Evolutionary conservation across 1,139 yeast genomes (phyloP), one percentile per base, ranked within the genome.

Genomic region (Yamadazyma trypodendri): DNA sequence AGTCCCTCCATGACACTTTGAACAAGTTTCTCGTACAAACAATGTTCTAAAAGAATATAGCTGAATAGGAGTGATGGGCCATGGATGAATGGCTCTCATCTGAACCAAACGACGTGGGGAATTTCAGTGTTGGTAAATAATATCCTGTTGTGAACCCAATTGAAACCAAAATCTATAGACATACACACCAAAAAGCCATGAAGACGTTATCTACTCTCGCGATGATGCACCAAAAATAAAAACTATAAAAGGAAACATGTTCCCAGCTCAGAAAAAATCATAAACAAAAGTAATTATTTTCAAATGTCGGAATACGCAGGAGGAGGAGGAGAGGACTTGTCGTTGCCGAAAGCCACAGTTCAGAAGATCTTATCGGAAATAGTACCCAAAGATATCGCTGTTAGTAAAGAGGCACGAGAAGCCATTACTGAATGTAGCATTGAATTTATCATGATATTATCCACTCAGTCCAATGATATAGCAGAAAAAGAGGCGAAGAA

Each of bases 401-500:
- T 92, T 49, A 81, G 96, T 36, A 86, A 90, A 50, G 98, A 92
- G 48, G 96, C 97, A 5, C 72, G 97, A 45, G 98, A 92, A 56
- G 95, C 96, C 38, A 77, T 92, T 33, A 92, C 95, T 32, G 97
- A 92, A 58, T 89, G 97, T 59, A 90, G 97, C 53, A 89, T 92
- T 40, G 97, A 89, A 61, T 92, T 92, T 56, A 84, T 94, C 43
- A 92, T 92, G 95, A 88, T 92, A 46, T 68, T 92, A 36, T 85
- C 96, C 10, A 86, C 96, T 3, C 96, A 89, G 61, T 85, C 94
- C 43, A 90, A 94, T 55, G 98, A 94, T 48, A 88, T 92, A 49
- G 97, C 98, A 1, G 98, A 92, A 55, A 85, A 85, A 53, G 98
- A 92, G 56, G 84, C 95, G 36, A 92, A 92, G 61, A 94, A 92